A percentile compares a stretch with the other conserved stretches of the same genome.
These are phyloP conservation scores for Neopestalotiopsis rosae DNA, from an alignment of 2,329 filamentous ascomycete species.

Conservation along the genomic window DNA sequence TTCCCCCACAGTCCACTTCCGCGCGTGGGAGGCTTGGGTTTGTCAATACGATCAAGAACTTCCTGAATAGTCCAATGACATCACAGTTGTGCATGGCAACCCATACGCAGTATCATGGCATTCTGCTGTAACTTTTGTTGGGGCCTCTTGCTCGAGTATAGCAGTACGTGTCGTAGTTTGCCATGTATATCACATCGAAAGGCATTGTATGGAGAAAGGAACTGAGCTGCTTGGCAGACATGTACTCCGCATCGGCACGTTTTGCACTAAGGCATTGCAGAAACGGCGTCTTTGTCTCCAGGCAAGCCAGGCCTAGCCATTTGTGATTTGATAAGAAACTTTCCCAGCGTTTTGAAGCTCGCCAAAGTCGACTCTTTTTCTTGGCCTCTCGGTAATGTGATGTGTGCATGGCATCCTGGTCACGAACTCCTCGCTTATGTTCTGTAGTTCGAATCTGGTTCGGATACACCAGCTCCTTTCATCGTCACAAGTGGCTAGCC, in stretches of 20 bases:
- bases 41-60: background rate
- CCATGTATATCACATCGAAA: background rate
- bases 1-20: background rate
- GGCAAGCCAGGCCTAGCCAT: too few relatives aligned
- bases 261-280: background rate
- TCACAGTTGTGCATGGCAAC: background rate
- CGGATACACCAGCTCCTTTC: background rate
- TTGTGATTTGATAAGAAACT: background rate
- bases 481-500: background rate
- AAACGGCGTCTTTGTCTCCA: background rate
- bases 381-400: slow-evolving; percentile 1
- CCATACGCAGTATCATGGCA: background rate
- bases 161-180: background rate
- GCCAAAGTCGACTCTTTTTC: background rate
- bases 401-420: background rate
- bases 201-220: background rate
- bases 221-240: background rate
- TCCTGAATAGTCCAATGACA: background rate
- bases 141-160: background rate
- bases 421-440: background rate
- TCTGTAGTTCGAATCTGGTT: background rate
- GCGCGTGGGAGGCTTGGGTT: background rate
- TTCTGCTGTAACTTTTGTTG: background rate
- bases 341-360: background rate
- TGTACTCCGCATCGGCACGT: background rate